Base-by-base conservation (phyloP, 2,329 filamentous ascomycete genomes). In the Lasiodiplodia sp. region DNA sequence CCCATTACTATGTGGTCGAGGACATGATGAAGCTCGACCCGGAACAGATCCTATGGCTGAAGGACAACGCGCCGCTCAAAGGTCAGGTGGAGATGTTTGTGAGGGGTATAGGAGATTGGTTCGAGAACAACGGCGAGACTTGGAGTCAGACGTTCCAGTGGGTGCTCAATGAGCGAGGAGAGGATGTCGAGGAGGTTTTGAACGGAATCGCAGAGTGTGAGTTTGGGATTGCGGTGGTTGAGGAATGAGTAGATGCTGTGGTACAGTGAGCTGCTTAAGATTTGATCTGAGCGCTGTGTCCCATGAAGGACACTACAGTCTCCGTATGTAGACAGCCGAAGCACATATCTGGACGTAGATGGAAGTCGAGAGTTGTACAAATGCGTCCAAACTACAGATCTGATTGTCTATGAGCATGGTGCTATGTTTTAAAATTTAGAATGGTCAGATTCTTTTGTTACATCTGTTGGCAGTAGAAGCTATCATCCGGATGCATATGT, bases 141-240 rank as follows among this genome's bases (percentile, higher is more conserved):
- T 87, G 87, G 74, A 83, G 82, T 16, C 85, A 89, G 79, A 90
- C 88, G 37, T 73, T 89, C 57, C 83, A 83, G 65, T 85, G 82
- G 79, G 87, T 90, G 52, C 74, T 89, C 69, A 80, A 79, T 66
- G 85, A 89, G 75, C 76, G 88, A 10, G 86, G 86, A 0, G 82
- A 84, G 56, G 83, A 87, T 71, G 75, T 84, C 7, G 79, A 79
- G 40, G 84, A 83, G 55, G 75, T 97, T 88, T 75, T 89, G 85
- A 56, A 88, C 81, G 70, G 91, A 84, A 67, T 91, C 88, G 76
- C 90, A 87, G 75, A 91, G 84, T 69, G 96, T 82, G 81, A 92
- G 88, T 72, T 92, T 88, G 71, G 97, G 82, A 78, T 97, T 70
- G 81, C 78, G 58, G 70, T 80, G 7, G 52, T 66, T 34, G 74